phyloP scores from a whole-genome alignment of 2,329 filamentous ascomycete genomes.

The Coniochaeta sp. region DNA sequence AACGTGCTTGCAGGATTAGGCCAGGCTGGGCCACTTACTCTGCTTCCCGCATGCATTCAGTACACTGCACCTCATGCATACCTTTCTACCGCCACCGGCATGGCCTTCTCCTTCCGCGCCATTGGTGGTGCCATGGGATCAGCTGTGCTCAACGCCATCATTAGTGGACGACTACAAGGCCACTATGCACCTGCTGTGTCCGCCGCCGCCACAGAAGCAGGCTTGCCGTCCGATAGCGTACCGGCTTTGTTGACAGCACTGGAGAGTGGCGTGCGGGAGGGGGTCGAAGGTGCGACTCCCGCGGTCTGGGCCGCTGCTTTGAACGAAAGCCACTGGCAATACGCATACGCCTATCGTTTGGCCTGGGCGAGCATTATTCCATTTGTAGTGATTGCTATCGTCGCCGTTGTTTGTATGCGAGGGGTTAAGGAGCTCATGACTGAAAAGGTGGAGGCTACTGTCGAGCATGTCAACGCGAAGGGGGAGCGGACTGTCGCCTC shows the following conservation, averaged over 20 bases:
- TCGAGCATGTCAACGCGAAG: conserved; percentile 33
- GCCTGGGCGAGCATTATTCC: conserved; percentile 44
- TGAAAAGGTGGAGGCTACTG: conserved; percentile 44
- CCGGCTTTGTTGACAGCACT: conserved; percentile 30
- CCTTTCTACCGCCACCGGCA: conserved; percentile 44
- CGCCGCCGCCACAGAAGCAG: conserved; percentile 32
- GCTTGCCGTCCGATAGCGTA: conserved; percentile 33
- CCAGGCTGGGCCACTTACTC: conserved; percentile 40
- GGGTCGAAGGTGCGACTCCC: conserved; percentile 28
- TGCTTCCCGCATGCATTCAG: conserved; percentile 42
- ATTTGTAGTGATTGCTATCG: conserved; percentile 41
- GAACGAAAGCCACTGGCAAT: conserved; percentile 33
- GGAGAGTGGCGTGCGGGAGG: conserved; percentile 22
- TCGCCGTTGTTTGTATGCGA: conserved; percentile 34
- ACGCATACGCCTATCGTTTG: conserved; percentile 39
- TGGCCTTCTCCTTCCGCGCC: conserved; percentile 45
- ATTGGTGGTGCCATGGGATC: conserved; percentile 47
- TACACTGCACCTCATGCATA: conserved; percentile 46
- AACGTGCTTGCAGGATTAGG: conserved; percentile 40
- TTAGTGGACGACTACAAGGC: conserved; percentile 35
- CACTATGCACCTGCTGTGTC: conserved; percentile 32
- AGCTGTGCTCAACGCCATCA: conserved; percentile 43
- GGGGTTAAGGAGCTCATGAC: conserved; percentile 46
- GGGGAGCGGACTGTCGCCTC: too few species aligned
- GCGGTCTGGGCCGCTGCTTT: conserved; percentile 29